Conservation (phyloP, 768 basidiomycete species). For the Leccinum aurantiacum region DNA sequence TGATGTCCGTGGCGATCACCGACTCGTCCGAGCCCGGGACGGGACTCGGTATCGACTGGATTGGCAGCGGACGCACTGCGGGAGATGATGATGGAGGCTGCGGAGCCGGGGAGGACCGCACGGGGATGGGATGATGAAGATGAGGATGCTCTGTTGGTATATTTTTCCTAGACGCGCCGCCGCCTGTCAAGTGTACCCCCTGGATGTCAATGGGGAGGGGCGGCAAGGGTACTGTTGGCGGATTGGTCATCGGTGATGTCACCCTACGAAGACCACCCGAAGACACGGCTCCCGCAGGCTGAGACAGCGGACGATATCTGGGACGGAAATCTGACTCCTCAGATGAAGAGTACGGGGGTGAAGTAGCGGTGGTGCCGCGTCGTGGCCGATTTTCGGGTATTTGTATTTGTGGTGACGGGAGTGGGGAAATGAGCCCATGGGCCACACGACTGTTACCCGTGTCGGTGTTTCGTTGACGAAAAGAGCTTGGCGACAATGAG, state of each 20-base stretch:
- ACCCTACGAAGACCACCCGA: constrained; percentile 2
- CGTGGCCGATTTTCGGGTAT: constrained; percentile 3
- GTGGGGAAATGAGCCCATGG: not conserved
- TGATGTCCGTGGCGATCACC: not conserved
- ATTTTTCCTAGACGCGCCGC: not conserved
- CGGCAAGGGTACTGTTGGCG: constrained; percentile 24
- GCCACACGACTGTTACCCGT: not conserved
- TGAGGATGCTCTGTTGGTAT: not conserved
- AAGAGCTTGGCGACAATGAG: not conserved
- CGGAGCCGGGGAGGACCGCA: not conserved
- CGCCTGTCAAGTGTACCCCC: not conserved
- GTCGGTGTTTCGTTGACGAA: not conserved
- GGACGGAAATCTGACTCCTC: constrained; percentile 8
- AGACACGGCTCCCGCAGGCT: not conserved
- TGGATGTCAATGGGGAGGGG: constrained; percentile 20
- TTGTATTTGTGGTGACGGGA: not conserved
- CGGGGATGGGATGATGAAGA: constrained; percentile 7
- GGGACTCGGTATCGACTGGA: constrained; percentile 20
- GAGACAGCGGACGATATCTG: constrained; percentile 5
- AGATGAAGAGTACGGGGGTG: constrained; percentile 7
- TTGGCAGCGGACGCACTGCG: constrained; percentile 16
- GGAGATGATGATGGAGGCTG: not conserved
- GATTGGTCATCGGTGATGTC: constrained; percentile 11
- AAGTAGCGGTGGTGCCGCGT: not conserved
- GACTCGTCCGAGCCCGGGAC: constrained; percentile 13